Conservation (phyloP, 2,329 filamentous ascomycete genomes). For the Dactylellina sp. region DNA sequence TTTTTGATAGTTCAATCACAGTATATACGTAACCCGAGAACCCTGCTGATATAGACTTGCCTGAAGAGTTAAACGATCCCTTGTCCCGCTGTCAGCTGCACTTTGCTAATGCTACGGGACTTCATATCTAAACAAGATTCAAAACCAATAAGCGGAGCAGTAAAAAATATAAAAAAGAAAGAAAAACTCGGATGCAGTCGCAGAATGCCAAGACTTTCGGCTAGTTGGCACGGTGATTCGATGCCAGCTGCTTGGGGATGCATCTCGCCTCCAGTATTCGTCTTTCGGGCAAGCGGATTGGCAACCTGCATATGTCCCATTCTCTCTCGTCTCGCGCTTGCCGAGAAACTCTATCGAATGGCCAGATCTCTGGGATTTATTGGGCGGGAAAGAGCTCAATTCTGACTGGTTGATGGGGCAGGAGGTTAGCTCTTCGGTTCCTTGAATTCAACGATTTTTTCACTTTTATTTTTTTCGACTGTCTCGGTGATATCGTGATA, state of each 20-base stretch:
- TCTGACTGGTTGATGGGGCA: conserved; percentile 17
- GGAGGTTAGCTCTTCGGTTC: background rate
- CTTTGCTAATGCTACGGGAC: too few relatives aligned
- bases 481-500: conserved; percentile 44
- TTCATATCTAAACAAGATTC: too few relatives aligned
- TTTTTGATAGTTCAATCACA: too few relatives aligned
- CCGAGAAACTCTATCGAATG: conserved; percentile 52
- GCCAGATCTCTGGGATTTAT: conserved; percentile 50
- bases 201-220: conserved; percentile 33
- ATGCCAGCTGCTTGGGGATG: conserved; percentile 36
- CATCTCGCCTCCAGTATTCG: conserved; percentile 54
- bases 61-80: too few relatives aligned
- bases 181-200: background rate
- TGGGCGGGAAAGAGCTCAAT: conserved; percentile 21
- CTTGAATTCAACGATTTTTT: background rate
- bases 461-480: too few relatives aligned
- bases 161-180: too few relatives aligned
- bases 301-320: conserved; percentile 39
- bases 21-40: too few relatives aligned
- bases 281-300: conserved; percentile 54
- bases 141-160: too few relatives aligned
- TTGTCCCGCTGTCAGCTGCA: too few relatives aligned
- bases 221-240: conserved; percentile 36
- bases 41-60: too few relatives aligned
- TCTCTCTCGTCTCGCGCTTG: conserved; percentile 45